A percentile compares a stretch with the other conserved stretches of the same genome.
These are phyloP conservation scores for Artemisia argyi DNA, from an alignment of 129 eudicot species.

Conservation along the genomic window DNA sequence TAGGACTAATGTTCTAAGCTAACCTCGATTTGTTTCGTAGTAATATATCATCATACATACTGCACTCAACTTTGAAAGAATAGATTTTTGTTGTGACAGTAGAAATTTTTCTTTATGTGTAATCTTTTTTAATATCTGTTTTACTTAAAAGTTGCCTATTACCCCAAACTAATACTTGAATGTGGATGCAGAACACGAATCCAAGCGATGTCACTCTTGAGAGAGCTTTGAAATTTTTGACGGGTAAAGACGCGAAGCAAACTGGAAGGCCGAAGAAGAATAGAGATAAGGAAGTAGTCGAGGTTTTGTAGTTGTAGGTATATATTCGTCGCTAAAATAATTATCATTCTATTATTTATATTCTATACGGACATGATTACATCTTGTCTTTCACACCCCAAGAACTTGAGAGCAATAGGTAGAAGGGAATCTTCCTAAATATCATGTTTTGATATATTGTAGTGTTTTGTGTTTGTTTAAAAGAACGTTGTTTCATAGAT, in stretches of 20 bases:
- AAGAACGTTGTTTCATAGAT: too few species aligned
- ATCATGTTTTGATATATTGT: too few species aligned
- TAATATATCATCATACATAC: neutral
- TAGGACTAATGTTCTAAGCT: neutral
- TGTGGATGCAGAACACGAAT: slow-evolving; percentile 50
- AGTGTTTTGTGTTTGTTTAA: too few species aligned
- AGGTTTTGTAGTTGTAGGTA: slow-evolving; percentile 35
- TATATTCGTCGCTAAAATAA: neutral
- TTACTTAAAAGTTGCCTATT: too few species aligned
- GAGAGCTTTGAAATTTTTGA: slow-evolving; percentile 68
- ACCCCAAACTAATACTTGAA: neutral
- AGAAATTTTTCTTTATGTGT: too few species aligned
- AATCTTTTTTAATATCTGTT: too few species aligned
- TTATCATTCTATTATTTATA: neutral
- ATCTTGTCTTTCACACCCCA: neutral
- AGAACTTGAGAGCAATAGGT: neutral
- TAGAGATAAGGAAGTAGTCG: slow-evolving; percentile 36
- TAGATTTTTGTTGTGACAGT: too few species aligned
- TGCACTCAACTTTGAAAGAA: neutral
- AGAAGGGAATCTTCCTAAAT: neutral
- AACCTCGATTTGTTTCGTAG: neutral
- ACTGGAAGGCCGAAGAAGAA: slow-evolving; percentile 69
- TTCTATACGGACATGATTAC: slow-evolving; percentile 13
- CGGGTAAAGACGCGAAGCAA: slow-evolving; percentile 65
- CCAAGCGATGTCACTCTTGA: slow-evolving; percentile 61